Conservation (phyloP, 768 basidiomycete species). For the Agaricus blazei region DNA sequence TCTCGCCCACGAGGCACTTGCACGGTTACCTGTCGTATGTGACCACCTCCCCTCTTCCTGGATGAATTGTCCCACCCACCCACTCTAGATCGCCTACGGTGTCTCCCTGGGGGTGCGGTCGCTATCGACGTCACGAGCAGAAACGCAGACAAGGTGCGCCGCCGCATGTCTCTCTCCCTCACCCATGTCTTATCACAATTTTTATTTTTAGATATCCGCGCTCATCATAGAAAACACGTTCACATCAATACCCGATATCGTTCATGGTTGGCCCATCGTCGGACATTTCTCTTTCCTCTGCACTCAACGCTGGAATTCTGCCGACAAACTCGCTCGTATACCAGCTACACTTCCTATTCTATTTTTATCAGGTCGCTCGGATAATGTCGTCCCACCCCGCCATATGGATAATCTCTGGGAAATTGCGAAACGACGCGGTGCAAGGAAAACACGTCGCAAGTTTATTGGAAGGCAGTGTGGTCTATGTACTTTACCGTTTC, state of each 20-base stretch:
- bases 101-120: conserved; percentile 83
- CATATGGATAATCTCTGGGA: conserved; percentile 12
- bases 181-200: conserved; percentile 27
- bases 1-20: conserved; percentile 47
- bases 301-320: conserved; percentile 64
- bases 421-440: background rate
- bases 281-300: conserved; percentile 63
- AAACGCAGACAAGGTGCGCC: conserved; percentile 58
- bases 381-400: conserved; percentile 2
- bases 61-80: background rate
- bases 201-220: conserved; percentile 47
- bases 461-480: background rate
- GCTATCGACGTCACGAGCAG: conserved; percentile 75
- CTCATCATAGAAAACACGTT: conserved; percentile 90
- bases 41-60: too few relatives aligned
- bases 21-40: conserved; percentile 21
- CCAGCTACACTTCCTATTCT: conserved; percentile 59
- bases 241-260: conserved; percentile 70
- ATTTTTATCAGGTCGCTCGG: conserved; percentile 38
- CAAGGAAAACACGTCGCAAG: background rate
- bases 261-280: conserved; percentile 60
- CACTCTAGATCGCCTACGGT: conserved; percentile 38
- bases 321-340: conserved; percentile 37
- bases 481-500: too few relatives aligned
- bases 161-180: conserved; percentile 13